Base-by-base conservation (phyloP, 192 early-diverging fungal species). In the Coemansia sp. region DNA sequence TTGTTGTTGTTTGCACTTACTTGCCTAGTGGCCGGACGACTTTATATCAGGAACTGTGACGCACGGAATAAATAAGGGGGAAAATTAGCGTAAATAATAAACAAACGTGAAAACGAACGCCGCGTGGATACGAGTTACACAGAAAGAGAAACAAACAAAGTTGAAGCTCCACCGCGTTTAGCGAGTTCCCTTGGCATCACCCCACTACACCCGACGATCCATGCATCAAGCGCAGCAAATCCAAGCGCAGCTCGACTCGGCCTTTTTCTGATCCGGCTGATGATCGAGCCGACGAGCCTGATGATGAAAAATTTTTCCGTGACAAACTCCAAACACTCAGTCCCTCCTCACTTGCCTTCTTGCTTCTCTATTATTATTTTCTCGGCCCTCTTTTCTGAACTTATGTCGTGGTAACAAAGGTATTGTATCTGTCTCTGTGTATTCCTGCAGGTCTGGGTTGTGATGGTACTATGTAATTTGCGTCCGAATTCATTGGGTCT, bases 381-480 rank as follows among this genome's bases (percentile, higher is more conserved):
- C 51, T 31, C 37, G 58, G 20, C n/a, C n/a, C n/a, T n/a, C n/a
- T n/a, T n/a, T n/a, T n/a, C n/a, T n/a, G n/a, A n/a, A n/a, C n/a
- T n/a, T 60, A 14, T 65, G 38, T 64, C 29, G 0, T 29, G 15
- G 2, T 41, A 8, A 1, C 27, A 57, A 49, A 62, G 51, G 74
- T 76, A 71, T 36, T 54, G 41, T 65, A 59, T 38, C 37, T 15
- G 7, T 38, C 5, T 6, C 14, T n/a, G 25, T 38, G 24, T 45
- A 3, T 56, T 25, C 4, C n/a, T 9, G 6, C 1, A 53, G 3
- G 36, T 25, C 27, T 12, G 37, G 63, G 60, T 75, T 8, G 45
- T 82, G 79, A 82, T 82, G 79, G 68, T 70, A 64, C 70, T 73
- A 60, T 75, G 74, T 82, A 82, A 82, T 82, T 82, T 82, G 79